Base-by-base conservation (phyloP, 225 moss, liverwort and hornwort genomes). In the Antitrichia curtipendula region DNA sequence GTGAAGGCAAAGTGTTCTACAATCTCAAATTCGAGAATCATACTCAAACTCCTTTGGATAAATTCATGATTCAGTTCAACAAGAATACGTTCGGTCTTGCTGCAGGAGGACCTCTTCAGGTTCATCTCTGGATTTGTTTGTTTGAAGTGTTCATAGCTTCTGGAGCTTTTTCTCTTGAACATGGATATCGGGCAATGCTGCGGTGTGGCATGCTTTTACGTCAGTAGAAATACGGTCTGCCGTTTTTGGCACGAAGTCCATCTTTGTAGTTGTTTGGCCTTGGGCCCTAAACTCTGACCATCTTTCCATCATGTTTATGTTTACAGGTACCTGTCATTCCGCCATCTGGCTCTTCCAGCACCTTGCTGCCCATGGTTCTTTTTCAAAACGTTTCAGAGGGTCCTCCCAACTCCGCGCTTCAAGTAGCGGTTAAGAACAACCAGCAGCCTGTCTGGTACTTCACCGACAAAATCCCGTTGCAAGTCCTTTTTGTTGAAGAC, bases 371-470 rank as follows among this genome's bases (percentile, higher is more conserved):
- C 12, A 98, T 98, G 97, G 95, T 95, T 81, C 78, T 98, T 65
- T 98, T 97, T 63, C 96, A 97, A 84, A 98, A 95, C 79, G 97
- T 97, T 81, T 92, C 98, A n/a, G 93, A 96, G 86, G 95, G 95
- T 57, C 93, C 94, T 61, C 96, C 98, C 40, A 98, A 93, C 85
- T 95, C 96, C 29, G 91, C 94, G 34, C 91, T 98, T 75, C 98
- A 98, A 92, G 98, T 98, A 43, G 98, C 97, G 63, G 97, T 98
- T 20, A 98, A 97, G 95, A 97, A 97, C 91, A 98, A 96, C 87
- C 98, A 98, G 88, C 98, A 97, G 87, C 95, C 96, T 82, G 97
- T 97, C 16, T 97, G 96, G 97, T 98, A 98, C 89, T 98, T 95
- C 45, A 91, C 88, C 27, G 98, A 97, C 90, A 97, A 97, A 91